Evolutionary conservation across 202 grass and related monocot species (phyloP).

Genomic region (Setaria viridis): DNA sequence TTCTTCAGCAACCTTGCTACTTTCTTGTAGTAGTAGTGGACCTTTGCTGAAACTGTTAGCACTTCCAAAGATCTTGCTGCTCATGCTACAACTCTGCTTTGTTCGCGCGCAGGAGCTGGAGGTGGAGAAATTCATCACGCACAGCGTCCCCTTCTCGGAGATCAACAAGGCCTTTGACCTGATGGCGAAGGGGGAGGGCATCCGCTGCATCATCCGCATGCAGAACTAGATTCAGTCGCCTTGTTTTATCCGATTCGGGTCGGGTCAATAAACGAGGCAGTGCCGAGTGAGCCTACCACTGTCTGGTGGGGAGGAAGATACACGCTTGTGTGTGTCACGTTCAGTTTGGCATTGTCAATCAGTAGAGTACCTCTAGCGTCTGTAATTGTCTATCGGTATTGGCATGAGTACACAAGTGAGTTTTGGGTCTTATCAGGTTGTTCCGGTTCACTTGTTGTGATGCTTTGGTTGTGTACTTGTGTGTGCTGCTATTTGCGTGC

Average conservation of each 20-base stretch:
- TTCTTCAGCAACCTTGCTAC: neutral
- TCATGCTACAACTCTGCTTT: neutral
- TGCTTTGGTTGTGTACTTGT: neutral
- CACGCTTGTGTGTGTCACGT: constrained; percentile 8
- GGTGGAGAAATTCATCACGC: constrained; percentile 94
- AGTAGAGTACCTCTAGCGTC: constrained; percentile 22
- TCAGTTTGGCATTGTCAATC: constrained; percentile 20
- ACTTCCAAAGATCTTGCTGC: neutral
- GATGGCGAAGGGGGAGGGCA: constrained; percentile 82
- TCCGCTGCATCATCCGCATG: constrained; percentile 96
- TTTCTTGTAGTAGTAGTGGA: neutral
- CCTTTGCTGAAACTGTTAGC: neutral
- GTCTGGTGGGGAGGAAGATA: neutral
- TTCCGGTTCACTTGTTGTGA: neutral
- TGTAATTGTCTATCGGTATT: constrained; percentile 28
- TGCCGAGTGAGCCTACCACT: constrained; percentile 6
- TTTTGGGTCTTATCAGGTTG: neutral
- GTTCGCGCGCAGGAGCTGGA: constrained; percentile 66
- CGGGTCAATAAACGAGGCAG: constrained; percentile 27
- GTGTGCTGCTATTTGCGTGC: neutral
- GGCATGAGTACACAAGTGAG: neutral
- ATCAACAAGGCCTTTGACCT: constrained; percentile 93
- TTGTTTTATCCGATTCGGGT: neutral
- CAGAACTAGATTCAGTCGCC: constrained; percentile 34
- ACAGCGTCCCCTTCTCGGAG: constrained; percentile 66